Evolutionary conservation across 1,284 basidiomycete genomes (phyloP), one percentile per base, ranked within the genome.

Genomic region (Ustilago curta): DNA sequence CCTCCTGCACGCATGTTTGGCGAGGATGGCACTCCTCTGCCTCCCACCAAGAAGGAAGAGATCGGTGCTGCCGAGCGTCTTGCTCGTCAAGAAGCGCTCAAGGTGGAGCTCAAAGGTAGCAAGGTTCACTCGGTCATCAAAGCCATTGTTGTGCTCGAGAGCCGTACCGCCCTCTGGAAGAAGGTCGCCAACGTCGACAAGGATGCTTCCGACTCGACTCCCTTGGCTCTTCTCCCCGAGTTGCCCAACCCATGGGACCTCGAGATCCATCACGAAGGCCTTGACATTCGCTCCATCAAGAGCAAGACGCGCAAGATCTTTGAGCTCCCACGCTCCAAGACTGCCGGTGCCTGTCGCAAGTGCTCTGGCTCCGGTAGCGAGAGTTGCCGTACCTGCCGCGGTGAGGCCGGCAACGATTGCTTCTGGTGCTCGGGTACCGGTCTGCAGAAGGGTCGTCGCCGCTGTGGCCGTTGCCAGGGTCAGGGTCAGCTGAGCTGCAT

Each of bases 341-440:
- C 48, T 11, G 23, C 59, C 0, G 71, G 66, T 42, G 57, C 66
- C 7, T 79, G 77, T 43, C 67, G 64, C 58, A 70, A 65, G 50
- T 77, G 75, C 67, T 62, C 66, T 14, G 75, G 75, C 18, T 71
- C 51, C 2, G 64, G 70, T n/a, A 57, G 40, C 39, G 76, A 71
- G 53, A 58, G 31, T 4, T 79, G 75, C 66, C 56, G 63, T 23
- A 70, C 64, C 8, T 77, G 76, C 70, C 68, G 64, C 14, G 76
- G 75, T 12, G 67, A 70, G 23, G 68, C 67, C 18, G 70, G 76
- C 53, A 77, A 77, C 61, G 72, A 73, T 50, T 78, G 77, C 62
- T 79, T 74, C 71, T 79, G 77, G 77, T 79, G 77, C 52, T 61
- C 70, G 8, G 77, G 76, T 21, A 59, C 68, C 7, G 76, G 77